Evolutionary conservation across 129 eudicot species (phyloP).

Genomic region (Rutidosis leptorrhynchoides): DNA sequence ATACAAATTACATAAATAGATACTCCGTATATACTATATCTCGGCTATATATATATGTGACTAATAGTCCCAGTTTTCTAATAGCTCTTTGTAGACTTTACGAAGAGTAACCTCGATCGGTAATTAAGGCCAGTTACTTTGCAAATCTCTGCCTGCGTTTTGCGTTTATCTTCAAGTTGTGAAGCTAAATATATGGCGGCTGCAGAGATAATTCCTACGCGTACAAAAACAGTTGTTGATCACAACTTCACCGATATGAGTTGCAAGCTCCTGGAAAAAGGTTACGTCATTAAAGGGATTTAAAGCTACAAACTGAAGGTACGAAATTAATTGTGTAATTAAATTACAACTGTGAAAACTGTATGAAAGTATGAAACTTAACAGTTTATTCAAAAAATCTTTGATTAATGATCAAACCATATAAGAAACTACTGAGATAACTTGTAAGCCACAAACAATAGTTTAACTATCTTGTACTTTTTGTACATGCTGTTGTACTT

Average conservation of each 20-base stretch:
- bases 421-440: background rate
- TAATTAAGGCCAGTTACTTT: slow-evolving; percentile 94
- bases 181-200: slow-evolving; percentile 96
- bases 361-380: background rate
- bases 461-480: background rate
- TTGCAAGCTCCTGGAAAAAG: slow-evolving; percentile 80
- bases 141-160: slow-evolving; percentile 97
- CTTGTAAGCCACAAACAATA: background rate
- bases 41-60: too few species aligned
- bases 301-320: background rate
- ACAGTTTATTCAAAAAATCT: background rate
- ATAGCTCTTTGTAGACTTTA: slow-evolving; percentile 88
- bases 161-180: slow-evolving; percentile 91
- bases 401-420: background rate
- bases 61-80: slow-evolving; percentile 99
- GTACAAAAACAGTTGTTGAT: slow-evolving; percentile 99
- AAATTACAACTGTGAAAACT: background rate
- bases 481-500: background rate
- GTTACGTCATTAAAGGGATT: background rate
- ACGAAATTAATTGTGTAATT: background rate
- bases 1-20: too few species aligned
- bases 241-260: slow-evolving; percentile 96
- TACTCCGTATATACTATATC: too few species aligned
- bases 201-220: slow-evolving; percentile 92
- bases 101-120: slow-evolving; percentile 97